Conservation (phyloP, 352 stramenopile genomes). For the Phytophthora sp. region DNA sequence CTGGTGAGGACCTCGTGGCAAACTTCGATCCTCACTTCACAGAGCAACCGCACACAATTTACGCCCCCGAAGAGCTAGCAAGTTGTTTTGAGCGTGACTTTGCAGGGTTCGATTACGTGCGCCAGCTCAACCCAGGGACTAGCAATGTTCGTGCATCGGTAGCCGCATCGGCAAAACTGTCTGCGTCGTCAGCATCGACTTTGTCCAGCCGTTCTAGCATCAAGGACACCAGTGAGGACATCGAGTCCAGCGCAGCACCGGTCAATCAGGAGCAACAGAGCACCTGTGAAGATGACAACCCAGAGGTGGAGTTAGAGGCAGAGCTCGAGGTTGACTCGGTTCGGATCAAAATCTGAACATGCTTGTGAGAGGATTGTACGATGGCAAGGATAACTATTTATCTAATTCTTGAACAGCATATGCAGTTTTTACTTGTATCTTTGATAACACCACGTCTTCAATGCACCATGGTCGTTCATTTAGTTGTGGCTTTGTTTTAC, state of each 20-base stretch:
- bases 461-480: too few species aligned
- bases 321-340: constrained; percentile 43
- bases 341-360: constrained; percentile 62
- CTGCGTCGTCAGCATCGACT: constrained; percentile 6
- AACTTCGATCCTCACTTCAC: constrained; percentile 91
- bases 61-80: constrained; percentile 69
- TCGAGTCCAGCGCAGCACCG: constrained; percentile 42
- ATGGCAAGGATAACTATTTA: constrained; percentile 35
- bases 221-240: constrained; percentile 39
- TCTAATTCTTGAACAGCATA: constrained; percentile 26
- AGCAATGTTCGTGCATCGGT: constrained; percentile 5
- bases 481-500: too few species aligned
- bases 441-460: too few species aligned
- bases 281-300: constrained; percentile 54
- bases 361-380: constrained; percentile 14
- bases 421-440: constrained; percentile 7
- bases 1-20: constrained; percentile 74
- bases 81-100: constrained; percentile 82
- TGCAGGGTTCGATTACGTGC: constrained; percentile 85
- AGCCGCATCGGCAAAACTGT: constrained; percentile 9
- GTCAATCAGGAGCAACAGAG: constrained; percentile 28
- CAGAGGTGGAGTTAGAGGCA: constrained; percentile 51
- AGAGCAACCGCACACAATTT: constrained; percentile 81
- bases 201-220: constrained; percentile 26
- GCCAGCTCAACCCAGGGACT: constrained; percentile 19